Conservation (phyloP, 345 rosid species). For the Boechera divaricarpa region DNA sequence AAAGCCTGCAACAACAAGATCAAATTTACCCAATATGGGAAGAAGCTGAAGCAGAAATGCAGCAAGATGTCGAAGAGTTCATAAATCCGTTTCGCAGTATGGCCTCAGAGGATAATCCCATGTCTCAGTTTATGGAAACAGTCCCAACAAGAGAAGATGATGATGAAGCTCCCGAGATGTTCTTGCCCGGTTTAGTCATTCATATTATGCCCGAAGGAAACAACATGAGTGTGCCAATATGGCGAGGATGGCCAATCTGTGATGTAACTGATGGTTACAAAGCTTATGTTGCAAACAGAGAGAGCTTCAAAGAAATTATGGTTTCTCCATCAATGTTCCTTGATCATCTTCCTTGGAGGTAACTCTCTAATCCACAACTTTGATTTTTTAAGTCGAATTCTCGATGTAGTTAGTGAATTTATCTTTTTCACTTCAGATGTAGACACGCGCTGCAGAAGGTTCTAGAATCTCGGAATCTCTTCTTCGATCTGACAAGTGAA, state of each 20-base stretch:
- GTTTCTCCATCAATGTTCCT: conserved; percentile 91
- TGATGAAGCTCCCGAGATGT: conserved; percentile 65
- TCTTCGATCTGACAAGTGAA: conserved; percentile 28
- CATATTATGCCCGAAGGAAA: conserved; percentile 66
- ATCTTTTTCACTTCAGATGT: conserved; percentile 56
- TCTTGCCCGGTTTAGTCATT: conserved; percentile 75
- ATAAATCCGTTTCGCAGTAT: conserved; percentile 45
- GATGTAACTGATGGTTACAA: conserved; percentile 49
- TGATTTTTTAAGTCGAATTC: neutral
- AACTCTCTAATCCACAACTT: conserved; percentile 19
- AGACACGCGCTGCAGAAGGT: conserved; percentile 65
- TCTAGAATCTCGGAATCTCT: conserved; percentile 56
- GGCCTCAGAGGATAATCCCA: conserved; percentile 52
- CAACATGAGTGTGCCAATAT: conserved; percentile 46
- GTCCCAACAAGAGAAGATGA: conserved; percentile 48
- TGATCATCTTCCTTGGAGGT: conserved; percentile 99
- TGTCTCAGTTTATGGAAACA: conserved; percentile 67
- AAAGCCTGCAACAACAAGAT: conserved; percentile 30
- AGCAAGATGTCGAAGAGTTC: conserved; percentile 37
- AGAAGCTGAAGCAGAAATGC: conserved; percentile 31
- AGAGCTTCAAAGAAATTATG: conserved; percentile 69
- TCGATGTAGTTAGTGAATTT: neutral
- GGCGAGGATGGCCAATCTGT: conserved; percentile 64
- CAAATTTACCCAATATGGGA: conserved; percentile 40
- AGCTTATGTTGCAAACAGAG: conserved; percentile 72